These are phyloP conservation scores for Teratosphaeria destructans DNA, from an alignment of 2,329 filamentous ascomycete genomes.

Conservation along the genomic window DNA sequence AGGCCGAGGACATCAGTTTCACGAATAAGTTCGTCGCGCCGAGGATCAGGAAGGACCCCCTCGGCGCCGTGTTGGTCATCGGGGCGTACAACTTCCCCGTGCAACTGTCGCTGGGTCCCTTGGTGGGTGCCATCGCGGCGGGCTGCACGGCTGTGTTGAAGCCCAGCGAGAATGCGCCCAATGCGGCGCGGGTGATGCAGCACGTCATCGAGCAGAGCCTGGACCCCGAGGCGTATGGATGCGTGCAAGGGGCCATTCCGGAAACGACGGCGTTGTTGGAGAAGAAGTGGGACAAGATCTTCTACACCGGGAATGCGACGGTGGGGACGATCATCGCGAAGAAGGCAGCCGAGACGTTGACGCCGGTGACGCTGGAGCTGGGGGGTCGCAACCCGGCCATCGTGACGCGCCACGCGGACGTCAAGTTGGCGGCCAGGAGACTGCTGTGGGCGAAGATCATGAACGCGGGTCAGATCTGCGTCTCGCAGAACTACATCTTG, in stretches of 20 bases:
- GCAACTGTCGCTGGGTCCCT: constrained; percentile 64
- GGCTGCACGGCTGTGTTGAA: constrained; percentile 87
- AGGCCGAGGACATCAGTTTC: constrained; percentile 57
- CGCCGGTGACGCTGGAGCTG: constrained; percentile 79
- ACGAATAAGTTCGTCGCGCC: constrained; percentile 60
- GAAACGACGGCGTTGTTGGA: constrained; percentile 76
- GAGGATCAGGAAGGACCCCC: constrained; percentile 73
- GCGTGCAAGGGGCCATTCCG: constrained; percentile 69
- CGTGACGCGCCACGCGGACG: constrained; percentile 71
- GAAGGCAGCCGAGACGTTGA: constrained; percentile 48
- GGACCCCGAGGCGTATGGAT: constrained; percentile 63
- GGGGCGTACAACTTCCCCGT: constrained; percentile 89
- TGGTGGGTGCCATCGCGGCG: constrained; percentile 83
- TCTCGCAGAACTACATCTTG: constrained; percentile 86
- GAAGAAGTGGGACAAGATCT: constrained; percentile 95
- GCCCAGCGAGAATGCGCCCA: constrained; percentile 73
- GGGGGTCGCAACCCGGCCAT: constrained; percentile 89
- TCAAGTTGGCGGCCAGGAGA: constrained; percentile 69
- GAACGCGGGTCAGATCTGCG: constrained; percentile 83
- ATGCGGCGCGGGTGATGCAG: constrained; percentile 67
- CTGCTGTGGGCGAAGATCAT: constrained; percentile 81
- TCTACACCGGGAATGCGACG: constrained; percentile 73
- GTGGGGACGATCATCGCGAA: constrained; percentile 55
- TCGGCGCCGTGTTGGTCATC: constrained; percentile 76
- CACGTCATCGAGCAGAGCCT: constrained; percentile 66